These are phyloP conservation scores for Rhododendron molle DNA, from an alignment of 148 eudicot genomes.

Conservation along the genomic window DNA sequence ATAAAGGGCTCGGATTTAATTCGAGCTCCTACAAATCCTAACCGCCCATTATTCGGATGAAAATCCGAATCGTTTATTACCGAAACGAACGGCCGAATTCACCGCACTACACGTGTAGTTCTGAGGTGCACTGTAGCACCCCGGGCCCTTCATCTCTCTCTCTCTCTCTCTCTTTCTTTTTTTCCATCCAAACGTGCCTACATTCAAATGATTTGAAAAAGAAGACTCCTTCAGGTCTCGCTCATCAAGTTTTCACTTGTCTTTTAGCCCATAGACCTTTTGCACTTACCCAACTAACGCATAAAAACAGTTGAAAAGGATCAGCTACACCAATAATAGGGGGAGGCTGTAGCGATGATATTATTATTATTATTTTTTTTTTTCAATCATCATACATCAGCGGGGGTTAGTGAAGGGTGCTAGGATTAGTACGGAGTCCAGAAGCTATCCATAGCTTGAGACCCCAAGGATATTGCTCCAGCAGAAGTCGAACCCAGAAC, in stretches of 20 bases:
- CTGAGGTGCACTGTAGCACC: no score
- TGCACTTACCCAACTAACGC: neutral
- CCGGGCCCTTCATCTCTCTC: neutral
- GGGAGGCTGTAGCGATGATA: neutral
- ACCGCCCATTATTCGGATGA: no score
- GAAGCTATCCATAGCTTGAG: no score
- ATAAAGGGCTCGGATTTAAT: no score
- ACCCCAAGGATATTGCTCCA: no score
- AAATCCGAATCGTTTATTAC: rapidly evolving
- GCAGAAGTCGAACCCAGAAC: no score
- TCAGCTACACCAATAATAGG: neutral
- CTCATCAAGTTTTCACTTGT: neutral
- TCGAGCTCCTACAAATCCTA: rapidly evolving
- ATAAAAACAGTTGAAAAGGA: neutral
- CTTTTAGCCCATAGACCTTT: neutral
- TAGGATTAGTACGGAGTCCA: no score
- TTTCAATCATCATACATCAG: no score
- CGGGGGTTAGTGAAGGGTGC: no score
- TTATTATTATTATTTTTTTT: no score
- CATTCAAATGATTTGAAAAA: constrained; percentile 26
- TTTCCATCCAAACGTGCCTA: constrained; percentile 15
- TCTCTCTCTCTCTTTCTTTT: neutral
- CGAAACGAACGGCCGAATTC: rapidly evolving
- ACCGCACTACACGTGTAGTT: no score
- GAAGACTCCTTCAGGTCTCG: neutral